A percentile compares a stretch with the other conserved stretches of the same genome.
Evolutionary conservation across 1,284 basidiomycete species (phyloP).

Genomic region (Marasmius oreades): DNA sequence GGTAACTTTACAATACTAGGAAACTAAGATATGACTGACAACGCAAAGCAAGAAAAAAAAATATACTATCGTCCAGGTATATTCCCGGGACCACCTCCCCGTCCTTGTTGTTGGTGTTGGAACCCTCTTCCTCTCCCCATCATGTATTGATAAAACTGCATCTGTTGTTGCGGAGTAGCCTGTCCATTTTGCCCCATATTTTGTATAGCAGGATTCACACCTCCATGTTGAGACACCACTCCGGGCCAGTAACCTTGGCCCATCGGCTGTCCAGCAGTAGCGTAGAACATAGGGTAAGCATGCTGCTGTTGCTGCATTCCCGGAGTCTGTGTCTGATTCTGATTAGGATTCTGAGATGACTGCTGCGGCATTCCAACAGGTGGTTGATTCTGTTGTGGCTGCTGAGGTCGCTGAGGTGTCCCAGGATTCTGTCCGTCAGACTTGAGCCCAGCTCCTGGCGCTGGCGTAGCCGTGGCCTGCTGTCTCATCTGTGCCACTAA

Average conservation of each 20-base stretch:
- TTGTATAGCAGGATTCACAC: not conserved
- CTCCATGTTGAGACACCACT: not conserved
- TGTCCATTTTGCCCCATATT: not conserved
- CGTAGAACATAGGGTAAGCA: not conserved
- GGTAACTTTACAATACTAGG: not conserved
- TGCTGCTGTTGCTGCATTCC: not conserved
- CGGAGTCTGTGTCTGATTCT: constrained; percentile 13
- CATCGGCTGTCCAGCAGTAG: not conserved
- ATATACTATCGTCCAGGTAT: not conserved
- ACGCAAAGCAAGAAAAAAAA: too few species aligned
- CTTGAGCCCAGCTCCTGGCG: not conserved
- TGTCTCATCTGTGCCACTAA: not conserved
- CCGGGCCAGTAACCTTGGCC: not conserved
- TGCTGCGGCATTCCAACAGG: not conserved
- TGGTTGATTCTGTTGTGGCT: not conserved
- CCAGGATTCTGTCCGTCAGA: not conserved
- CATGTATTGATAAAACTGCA: constrained; percentile 1
- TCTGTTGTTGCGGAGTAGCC: not conserved
- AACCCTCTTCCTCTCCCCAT: constrained; percentile 1
- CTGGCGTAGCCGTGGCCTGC: not conserved
- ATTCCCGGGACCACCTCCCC: not conserved
- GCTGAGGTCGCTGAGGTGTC: not conserved
- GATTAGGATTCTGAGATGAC: not conserved
- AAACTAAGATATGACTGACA: not conserved
- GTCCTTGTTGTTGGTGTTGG: not conserved